A percentile compares a stretch with the other conserved stretches of the same genome.
Conservation (phyloP, 306 rosid species). For the Gynostemma pentaphyllum region DNA sequence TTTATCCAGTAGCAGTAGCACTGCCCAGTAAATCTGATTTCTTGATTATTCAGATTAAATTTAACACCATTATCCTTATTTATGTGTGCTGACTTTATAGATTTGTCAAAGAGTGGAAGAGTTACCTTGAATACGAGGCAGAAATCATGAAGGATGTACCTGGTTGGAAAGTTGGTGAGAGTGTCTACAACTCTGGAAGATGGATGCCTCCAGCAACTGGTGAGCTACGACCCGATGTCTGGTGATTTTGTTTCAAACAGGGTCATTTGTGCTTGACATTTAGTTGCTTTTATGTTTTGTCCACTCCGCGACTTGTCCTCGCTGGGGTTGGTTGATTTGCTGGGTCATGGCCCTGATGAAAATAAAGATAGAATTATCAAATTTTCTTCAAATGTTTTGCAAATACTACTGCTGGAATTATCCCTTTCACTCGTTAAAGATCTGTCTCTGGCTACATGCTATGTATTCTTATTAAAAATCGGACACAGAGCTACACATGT, state of each 20-base stretch:
- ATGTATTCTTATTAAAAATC: neutral
- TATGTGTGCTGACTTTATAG: slow-evolving; percentile 27
- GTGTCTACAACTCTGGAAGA: slow-evolving; percentile 80
- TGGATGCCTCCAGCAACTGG: slow-evolving; percentile 97
- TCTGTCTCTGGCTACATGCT: neutral
- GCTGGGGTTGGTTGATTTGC: slow-evolving; percentile 1
- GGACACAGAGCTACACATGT: neutral
- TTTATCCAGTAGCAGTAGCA: neutral
- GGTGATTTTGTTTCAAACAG: slow-evolving; percentile 45
- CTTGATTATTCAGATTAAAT: neutral
- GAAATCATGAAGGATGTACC: slow-evolving; percentile 99
- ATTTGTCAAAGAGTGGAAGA: slow-evolving; percentile 93
- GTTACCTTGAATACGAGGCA: slow-evolving; percentile 90
- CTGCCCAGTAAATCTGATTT: neutral
- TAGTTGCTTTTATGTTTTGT: neutral
- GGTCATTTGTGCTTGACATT: slow-evolving; percentile 2
- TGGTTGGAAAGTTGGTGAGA: slow-evolving; percentile 97
- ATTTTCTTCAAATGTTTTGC: slow-evolving; percentile 11
- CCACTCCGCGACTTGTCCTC: neutral
- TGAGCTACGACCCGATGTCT: slow-evolving; percentile 87
- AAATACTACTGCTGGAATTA: neutral
- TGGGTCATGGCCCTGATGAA: slow-evolving; percentile 1
- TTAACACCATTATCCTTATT: neutral
- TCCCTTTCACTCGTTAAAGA: neutral
- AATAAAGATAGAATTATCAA: slow-evolving; percentile 10